Base-by-base conservation (phyloP, 176 grass and related monocot species). In the Areca catechu region DNA sequence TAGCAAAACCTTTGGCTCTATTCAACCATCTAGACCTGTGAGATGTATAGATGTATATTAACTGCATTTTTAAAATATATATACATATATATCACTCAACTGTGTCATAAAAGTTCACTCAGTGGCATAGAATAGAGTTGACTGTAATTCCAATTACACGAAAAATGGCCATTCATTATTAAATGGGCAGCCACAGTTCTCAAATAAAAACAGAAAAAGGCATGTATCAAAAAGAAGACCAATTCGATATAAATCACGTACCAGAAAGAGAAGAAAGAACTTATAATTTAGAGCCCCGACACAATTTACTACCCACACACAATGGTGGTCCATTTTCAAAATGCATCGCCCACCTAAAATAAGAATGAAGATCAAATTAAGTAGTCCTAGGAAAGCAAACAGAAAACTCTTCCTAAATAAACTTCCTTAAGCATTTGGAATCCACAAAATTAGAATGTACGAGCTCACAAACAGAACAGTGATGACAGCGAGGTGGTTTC, bases 231-330 rank as follows among this genome's bases (percentile, higher is more conserved):
- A 68, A 21, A 63, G 19, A 74, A 20, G 0, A 19, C 28, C 64
- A 65, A 14, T 58, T 5, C 51, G 49, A 30, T 27, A 63, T 58
- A 50, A 73, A 66, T 34, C 73, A 4, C 52, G 17, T 54, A 54
- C 52, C 52, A 54, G 52, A 20, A 54, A 54, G 20, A 54, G 52
- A 20, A 54, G n/a, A 20, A 54, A 54, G 52, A 54, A 54, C 20
- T 54, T 54, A 54, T 54, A 20, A 20, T 54, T 54, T 20, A 54
- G 20, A 54, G 52, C 52, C 20, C 52, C 52, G 0, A 54, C 52
- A 54, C 52, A 54, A 20, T 54, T 54, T 19, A 20, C 52, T 2
- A 20, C 16, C 52, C n/a, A 9, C n/a, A 19, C 7, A 19, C 52
- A 54, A 20, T 54, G 52, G 19, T 19, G 52, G 52, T 54, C 52